phyloP scores from a whole-genome alignment of 495 filamentous ascomycete species.

The Friedmanniomyces endolithicus region DNA sequence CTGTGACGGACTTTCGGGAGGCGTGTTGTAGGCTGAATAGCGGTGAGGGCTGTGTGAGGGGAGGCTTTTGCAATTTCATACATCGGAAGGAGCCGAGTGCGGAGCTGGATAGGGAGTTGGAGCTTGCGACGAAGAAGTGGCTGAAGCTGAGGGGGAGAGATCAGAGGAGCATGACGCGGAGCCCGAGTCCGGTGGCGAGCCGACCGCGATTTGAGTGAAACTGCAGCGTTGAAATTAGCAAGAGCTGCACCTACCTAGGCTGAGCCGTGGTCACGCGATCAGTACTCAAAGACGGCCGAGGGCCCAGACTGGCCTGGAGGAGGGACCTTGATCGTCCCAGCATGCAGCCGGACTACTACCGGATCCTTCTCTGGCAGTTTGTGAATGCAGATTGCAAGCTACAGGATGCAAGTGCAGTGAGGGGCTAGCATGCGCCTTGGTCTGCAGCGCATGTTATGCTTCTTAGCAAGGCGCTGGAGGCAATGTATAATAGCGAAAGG shows the following conservation, averaged over 20 bases:
- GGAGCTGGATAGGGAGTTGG: conserved; percentile 79
- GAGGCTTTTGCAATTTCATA: conserved; percentile 98
- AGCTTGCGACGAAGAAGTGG: conserved; percentile 91
- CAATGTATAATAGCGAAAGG: not conserved
- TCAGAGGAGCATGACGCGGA: conserved; percentile 55
- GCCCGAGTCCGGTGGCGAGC: conserved; percentile 35
- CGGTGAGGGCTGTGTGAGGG: conserved; percentile 89
- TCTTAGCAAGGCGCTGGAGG: conserved; percentile 3
- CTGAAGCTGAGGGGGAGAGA: conserved; percentile 73
- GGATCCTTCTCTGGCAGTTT: too few species aligned
- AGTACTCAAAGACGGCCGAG: too few species aligned
- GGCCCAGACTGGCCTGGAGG: too few species aligned
- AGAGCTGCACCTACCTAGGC: too few species aligned
- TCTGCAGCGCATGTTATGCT: not conserved
- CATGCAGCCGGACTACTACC: too few species aligned
- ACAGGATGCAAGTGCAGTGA: too few species aligned
- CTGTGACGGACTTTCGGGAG: conserved; percentile 96
- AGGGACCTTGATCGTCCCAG: too few species aligned
- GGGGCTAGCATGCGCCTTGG: too few species aligned
- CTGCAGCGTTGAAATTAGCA: not conserved
- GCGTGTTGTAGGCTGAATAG: conserved; percentile 91
- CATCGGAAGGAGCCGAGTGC: conserved; percentile 85
- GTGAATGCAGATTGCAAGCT: too few species aligned
- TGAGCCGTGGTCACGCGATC: too few species aligned
- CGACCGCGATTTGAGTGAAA: conserved; percentile 25